Evolutionary conservation across 1,284 basidiomycete genomes (phyloP).

Genomic region (Ustilago sp.): DNA sequence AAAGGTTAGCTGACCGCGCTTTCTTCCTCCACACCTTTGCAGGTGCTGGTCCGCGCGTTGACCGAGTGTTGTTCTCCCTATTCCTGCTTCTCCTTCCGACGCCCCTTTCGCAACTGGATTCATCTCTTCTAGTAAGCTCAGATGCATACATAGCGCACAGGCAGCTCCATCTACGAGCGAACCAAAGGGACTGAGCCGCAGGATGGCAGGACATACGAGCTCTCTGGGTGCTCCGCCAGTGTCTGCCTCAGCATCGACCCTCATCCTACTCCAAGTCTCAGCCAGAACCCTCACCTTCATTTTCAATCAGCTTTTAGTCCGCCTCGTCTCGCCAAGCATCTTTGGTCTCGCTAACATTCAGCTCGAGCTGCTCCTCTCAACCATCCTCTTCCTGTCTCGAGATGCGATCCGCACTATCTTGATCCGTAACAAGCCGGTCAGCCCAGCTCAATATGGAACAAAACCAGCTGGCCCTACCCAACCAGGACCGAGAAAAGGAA

Average conservation of each 20-base stretch:
- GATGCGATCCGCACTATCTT: conserved; percentile 77
- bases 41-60: conserved; percentile 1
- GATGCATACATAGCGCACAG: not conserved
- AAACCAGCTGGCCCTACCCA: no score
- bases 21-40: not conserved
- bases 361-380: conserved; percentile 85
- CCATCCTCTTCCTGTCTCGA: conserved; percentile 88
- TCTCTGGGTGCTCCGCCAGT: not conserved
- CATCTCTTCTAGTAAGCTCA: not conserved
- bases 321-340: conserved; percentile 84
- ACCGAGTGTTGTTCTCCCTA: conserved; percentile 1
- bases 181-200: not conserved
- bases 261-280: conserved; percentile 86
- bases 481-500: conserved; percentile 18
- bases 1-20: not conserved
- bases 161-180: not conserved
- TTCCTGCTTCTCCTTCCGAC: not conserved
- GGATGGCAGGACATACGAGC: not conserved
- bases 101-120: not conserved
- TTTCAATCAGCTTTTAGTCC: conserved; percentile 87
- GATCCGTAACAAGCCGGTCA: conserved; percentile 29
- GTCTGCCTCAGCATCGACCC: conserved; percentile 76
- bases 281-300: conserved; percentile 86
- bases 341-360: conserved; percentile 88
- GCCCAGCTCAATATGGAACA: not conserved